Evolutionary conservation across 2,329 filamentous ascomycete species (phyloP), one percentile per base, ranked within the genome.

Genomic region (Chaetomiaceae sp.): DNA sequence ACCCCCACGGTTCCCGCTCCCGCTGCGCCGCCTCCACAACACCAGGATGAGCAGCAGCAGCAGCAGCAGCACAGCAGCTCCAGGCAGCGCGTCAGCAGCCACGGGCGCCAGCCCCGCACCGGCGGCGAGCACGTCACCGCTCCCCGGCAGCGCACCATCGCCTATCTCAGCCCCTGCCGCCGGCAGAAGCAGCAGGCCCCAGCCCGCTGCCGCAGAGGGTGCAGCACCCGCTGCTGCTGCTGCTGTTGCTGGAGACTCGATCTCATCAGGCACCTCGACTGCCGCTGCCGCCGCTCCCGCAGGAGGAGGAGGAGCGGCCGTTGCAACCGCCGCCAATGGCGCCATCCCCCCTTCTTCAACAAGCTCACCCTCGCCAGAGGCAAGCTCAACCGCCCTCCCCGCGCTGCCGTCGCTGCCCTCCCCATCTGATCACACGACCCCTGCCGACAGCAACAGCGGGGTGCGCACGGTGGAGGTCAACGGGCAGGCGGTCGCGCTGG

Each of bases 401-500:
- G 19, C 45, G 15, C 34, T 53, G n/a, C 29, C 29, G 8, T 50
- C 43, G 19, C 38, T 46, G 26, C 33, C 54, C 20, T 37, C 26
- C 27, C n/a, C n/a, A n/a, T n/a, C n/a, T n/a, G n/a, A n/a, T n/a
- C n/a, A n/a, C n/a, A n/a, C n/a, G n/a, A n/a, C 34, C 39, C 19
- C 36, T 43, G 29, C 3, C 5, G 27, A 45, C 5, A 14, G n/a
- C 8, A 3, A 54, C 47, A 35, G 54, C 48, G 27, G 22, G 8
- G 8, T 17, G 14, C 34, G 29, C 19, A 46, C 50, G 1, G 45
- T 67, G 3, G 49, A 61, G 38, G 62, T 68, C 19, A 62, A 63
- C 54, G 68, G 67, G 40, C 60, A 62, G 44, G 62, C 65, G 12
- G 71, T 85, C 35, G 77, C 74, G 40, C 74, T 89, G 8, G 83